These are phyloP conservation scores for Aspergillus sp. DNA, from an alignment of 2,329 filamentous ascomycete genomes.

Conservation along the genomic window DNA sequence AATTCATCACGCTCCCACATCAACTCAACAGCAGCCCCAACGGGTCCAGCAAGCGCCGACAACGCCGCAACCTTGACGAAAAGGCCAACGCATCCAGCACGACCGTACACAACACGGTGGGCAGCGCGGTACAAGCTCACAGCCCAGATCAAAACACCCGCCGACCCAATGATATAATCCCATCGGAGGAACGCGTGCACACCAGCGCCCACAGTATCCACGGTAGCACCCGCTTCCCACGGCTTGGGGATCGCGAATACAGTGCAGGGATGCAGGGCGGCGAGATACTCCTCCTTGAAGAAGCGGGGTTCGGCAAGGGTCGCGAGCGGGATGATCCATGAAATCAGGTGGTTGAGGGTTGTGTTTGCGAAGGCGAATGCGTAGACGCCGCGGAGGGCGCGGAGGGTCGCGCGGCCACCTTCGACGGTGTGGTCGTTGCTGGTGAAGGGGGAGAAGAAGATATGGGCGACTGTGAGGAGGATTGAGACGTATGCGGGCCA, in stretches of 20 bases:
- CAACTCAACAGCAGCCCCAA: conserved; percentile 45
- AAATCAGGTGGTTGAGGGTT: conserved; percentile 41
- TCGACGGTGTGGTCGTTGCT: conserved; percentile 22
- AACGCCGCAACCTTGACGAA: conserved; percentile 37
- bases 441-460: conserved; percentile 25
- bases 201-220: conserved; percentile 41
- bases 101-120: conserved; percentile 27
- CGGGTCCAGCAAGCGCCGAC: conserved; percentile 43
- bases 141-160: conserved; percentile 48
- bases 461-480: conserved; percentile 34
- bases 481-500: conserved; percentile 51
- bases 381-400: conserved; percentile 41
- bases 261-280: conserved; percentile 37
- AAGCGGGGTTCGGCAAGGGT: conserved; percentile 37
- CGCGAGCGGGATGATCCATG: conserved; percentile 42
- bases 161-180: conserved; percentile 48
- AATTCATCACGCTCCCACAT: conserved; percentile 54
- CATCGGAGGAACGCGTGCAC: conserved; percentile 50
- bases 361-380: conserved; percentile 43
- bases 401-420: conserved; percentile 27
- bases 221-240: conserved; percentile 29
- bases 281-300: conserved; percentile 33
- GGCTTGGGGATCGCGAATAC: conserved; percentile 41
- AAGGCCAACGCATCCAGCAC: conserved; percentile 26
- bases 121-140: conserved; percentile 36